Conservation (phyloP, 202 grass and related monocot species). For the Panicum hallii region DNA sequence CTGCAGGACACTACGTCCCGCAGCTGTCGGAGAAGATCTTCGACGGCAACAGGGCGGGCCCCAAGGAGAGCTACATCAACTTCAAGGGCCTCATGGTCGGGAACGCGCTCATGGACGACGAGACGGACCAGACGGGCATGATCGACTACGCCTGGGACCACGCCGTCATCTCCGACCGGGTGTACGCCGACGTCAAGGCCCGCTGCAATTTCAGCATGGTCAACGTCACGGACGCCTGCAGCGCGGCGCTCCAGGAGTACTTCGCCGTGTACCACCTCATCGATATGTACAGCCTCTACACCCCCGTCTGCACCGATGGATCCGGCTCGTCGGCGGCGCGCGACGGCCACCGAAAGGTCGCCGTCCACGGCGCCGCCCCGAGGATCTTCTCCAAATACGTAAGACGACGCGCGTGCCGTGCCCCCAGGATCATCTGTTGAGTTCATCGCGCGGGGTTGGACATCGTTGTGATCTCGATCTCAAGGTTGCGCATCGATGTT, state of each 20-base stretch:
- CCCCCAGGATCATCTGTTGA: not conserved
- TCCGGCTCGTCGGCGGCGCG: not conserved
- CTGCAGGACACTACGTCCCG: constrained; percentile 89
- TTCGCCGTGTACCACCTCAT: constrained; percentile 88
- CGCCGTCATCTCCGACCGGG: constrained; percentile 90
- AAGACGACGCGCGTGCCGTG: not conserved
- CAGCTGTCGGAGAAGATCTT: constrained; percentile 95
- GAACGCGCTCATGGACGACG: constrained; percentile 92
- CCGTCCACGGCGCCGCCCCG: constrained; percentile 66
- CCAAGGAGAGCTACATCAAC: constrained; percentile 74
- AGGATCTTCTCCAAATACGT: constrained; percentile 76
- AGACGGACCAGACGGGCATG: constrained; percentile 90
- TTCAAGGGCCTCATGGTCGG: constrained; percentile 99
- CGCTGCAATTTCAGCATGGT: constrained; percentile 69
- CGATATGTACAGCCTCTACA: constrained; percentile 98
- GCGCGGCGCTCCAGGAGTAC: constrained; percentile 66
- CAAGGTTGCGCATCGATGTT: not conserved
- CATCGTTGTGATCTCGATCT: not conserved
- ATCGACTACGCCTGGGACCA: constrained; percentile 98
- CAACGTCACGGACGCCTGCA: constrained; percentile 46
- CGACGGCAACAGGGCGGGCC: constrained; percentile 72
- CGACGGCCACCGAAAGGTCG: constrained; percentile 31
- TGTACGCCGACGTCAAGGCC: constrained; percentile 73
- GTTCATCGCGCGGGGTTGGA: not conserved
- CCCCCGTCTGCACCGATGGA: constrained; percentile 65